Base-by-base conservation (phyloP, 2,329 filamentous ascomycete species). In the Colletotrichum brevisporum region DNA sequence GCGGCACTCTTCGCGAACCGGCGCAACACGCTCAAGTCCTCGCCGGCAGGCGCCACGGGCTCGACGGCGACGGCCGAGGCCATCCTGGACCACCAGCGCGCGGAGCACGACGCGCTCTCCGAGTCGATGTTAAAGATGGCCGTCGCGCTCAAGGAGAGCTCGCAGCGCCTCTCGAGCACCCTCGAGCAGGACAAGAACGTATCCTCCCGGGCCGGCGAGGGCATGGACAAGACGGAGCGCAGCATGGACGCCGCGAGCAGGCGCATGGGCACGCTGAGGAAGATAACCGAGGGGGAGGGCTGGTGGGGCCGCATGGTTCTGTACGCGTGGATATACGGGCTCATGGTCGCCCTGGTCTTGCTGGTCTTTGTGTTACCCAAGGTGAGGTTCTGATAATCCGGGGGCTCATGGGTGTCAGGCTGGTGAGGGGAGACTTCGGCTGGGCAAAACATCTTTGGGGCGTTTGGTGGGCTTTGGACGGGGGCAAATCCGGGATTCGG, bases 281-380 rank as follows among this genome's bases (percentile, higher is more conserved):
- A 87, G 60, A 94, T 97, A 90, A 94, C 92, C 16, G 95, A 98
- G 82, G 95, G 94, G 4, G 91, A 92, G 77, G 94, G 94, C 0
- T 97, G 92, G 92, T 94, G 88, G 89, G 94, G 92, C 6, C 84
- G 95, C 60, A 88, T 97, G 84, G 85, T 95, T 81, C 84, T 98
- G 70, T 97, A 96, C 83, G 91, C 85, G 47, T 92, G 93, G 86
- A 94, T 98, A 56, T 92, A 91, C 75, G 94, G 89, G 36, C 79
- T 98, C 71, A 95, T 94, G 91, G 75, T 97, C n/a, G 81, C 89
- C 27, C 88, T 94, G 18, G 83, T 97, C 43, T 74, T 97, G 77
- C 80, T 98, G 72, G 95, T 98, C 13, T 95, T 95, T 83, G 86
- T 95, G 58, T 83, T 94, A 77, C 95, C 95, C 0, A 98, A 98